Evolutionary conservation across 495 filamentous ascomycete genomes (phyloP).

Genomic region (Hypoxylon intermedium): DNA sequence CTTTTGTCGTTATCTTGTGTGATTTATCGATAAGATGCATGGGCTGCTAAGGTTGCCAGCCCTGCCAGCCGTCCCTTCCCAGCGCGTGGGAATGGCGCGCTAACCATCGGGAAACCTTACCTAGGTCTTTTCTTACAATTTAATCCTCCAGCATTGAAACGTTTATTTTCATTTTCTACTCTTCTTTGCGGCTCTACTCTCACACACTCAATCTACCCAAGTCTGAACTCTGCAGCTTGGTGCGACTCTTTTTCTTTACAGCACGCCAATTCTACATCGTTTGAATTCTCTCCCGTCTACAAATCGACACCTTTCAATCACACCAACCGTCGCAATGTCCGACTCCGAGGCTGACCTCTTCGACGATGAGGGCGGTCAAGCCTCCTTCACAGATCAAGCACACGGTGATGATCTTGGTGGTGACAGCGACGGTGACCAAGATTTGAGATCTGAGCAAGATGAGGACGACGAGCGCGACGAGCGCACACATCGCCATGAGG

Average conservation of each 20-base stretch:
- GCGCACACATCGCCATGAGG: background rate
- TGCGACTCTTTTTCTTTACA: too few species aligned
- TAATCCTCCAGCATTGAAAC: too few species aligned
- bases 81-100: too few species aligned
- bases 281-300: background rate
- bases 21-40: background rate
- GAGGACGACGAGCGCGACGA: slow-evolving; percentile 42
- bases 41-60: too few species aligned
- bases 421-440: slow-evolving; percentile 71
- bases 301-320: background rate
- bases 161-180: too few species aligned
- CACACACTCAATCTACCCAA: too few species aligned
- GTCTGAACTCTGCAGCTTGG: too few species aligned
- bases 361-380: slow-evolving; percentile 57
- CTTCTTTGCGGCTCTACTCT: too few species aligned
- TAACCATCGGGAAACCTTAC: too few species aligned
- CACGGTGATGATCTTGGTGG: slow-evolving; percentile 59
- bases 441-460: slow-evolving; percentile 80
- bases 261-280: background rate
- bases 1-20: slow-evolving; percentile 2
- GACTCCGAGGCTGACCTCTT: slow-evolving; percentile 71
- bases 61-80: too few species aligned
- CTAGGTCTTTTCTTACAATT: too few species aligned
- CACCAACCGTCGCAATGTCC: slow-evolving; percentile 48
- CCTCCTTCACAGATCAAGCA: slow-evolving; percentile 39